Evolutionary conservation across 2,329 filamentous ascomycete species (phyloP).

Genomic region (Trichoderma breve): DNA sequence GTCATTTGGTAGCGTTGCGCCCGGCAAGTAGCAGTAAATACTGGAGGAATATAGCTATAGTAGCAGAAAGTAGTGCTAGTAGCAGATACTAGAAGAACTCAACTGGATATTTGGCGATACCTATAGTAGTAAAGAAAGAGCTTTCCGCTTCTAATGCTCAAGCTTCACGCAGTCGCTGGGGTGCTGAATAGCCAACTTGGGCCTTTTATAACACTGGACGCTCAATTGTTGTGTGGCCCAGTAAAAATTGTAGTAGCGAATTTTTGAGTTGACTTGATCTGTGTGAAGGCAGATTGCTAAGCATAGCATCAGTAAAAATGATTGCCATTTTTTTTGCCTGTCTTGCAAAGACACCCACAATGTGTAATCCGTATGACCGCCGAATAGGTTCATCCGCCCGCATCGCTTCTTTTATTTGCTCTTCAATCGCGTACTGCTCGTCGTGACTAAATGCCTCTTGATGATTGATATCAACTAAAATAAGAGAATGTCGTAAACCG

Average conservation of each 20-base stretch:
- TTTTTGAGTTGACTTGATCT: background rate
- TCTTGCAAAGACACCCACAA: background rate
- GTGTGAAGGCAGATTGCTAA: background rate
- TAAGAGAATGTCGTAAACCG: background rate
- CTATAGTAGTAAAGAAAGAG: background rate
- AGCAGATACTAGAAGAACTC: background rate
- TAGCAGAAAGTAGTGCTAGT: background rate
- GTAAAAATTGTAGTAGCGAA: background rate
- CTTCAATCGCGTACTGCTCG: background rate
- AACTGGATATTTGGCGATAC: background rate
- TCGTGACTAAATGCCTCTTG: background rate
- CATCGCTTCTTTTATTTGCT: background rate
- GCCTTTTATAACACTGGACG: too few relatives aligned
- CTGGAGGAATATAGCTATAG: background rate
- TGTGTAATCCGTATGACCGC: background rate
- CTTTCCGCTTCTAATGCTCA: background rate
- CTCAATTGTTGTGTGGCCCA: background rate
- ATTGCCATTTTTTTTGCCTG: background rate
- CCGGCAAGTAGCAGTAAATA: background rate
- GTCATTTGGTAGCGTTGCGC: slow-evolving; percentile 1
- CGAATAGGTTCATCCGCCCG: background rate
- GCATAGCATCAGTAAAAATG: background rate
- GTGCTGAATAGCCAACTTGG: background rate
- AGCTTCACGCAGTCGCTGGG: background rate
- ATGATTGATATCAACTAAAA: background rate